A percentile compares a stretch with the other conserved stretches of the same genome.
Evolutionary conservation across 202 grass and related monocot genomes (phyloP).

Genomic region (Brachypodium distachyon): DNA sequence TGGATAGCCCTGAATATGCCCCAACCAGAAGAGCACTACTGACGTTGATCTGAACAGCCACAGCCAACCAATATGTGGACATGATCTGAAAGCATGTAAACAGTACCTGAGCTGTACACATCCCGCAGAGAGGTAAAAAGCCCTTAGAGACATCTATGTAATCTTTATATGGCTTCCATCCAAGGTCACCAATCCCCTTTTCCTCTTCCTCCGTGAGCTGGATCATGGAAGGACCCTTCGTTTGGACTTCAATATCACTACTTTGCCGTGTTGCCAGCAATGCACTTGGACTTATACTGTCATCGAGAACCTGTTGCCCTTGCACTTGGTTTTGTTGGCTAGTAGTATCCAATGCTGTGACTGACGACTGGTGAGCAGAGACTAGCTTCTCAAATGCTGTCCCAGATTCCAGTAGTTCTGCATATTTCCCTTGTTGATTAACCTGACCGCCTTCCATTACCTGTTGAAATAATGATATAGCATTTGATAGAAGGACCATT

Average conservation of each 20-base stretch:
- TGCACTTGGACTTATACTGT: slow-evolving; percentile 1
- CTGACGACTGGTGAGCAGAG: slow-evolving; percentile 68
- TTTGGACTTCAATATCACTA: slow-evolving; percentile 40
- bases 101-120: slow-evolving; percentile 28
- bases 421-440: slow-evolving; percentile 67
- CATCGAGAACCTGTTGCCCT: background rate
- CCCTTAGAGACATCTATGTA: slow-evolving; percentile 68
- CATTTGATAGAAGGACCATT: background rate
- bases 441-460: slow-evolving; percentile 70
- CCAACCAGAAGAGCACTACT: slow-evolving; percentile 56
- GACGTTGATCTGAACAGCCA: slow-evolving; percentile 60
- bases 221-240: slow-evolving; percentile 23
- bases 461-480: slow-evolving; percentile 18
- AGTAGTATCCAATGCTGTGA: slow-evolving; percentile 46
- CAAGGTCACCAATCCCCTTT: slow-evolving; percentile 69
- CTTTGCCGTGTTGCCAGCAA: slow-evolving; percentile 27
- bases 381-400: slow-evolving; percentile 80
- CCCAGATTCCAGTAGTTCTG: slow-evolving; percentile 53
- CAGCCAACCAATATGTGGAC: slow-evolving; percentile 70
- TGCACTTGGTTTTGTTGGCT: slow-evolving; percentile 22
- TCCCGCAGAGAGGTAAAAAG: slow-evolving; percentile 26
- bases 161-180: slow-evolving; percentile 89
- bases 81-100: slow-evolving; percentile 59
- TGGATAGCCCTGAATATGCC: slow-evolving; percentile 66
- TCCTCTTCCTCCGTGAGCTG: slow-evolving; percentile 79